A percentile compares a stretch with the other conserved stretches of the same genome.
These are phyloP conservation scores for Aspergillus ruber DNA, from an alignment of 2,329 filamentous ascomycete species.

Conservation along the genomic window DNA sequence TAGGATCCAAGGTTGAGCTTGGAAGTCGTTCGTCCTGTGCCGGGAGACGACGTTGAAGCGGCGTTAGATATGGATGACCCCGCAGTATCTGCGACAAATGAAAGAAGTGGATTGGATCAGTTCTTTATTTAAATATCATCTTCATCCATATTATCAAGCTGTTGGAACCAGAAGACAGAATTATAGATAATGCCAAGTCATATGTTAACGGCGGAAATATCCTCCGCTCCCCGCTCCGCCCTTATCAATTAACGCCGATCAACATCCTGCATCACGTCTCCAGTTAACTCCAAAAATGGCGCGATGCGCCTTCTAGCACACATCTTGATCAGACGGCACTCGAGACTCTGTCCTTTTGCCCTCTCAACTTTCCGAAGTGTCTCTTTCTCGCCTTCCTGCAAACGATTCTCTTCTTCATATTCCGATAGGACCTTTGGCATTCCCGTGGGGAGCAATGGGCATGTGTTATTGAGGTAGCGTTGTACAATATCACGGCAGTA, in stretches of 20 bases:
- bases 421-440: conserved; percentile 18
- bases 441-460: conserved; percentile 24
- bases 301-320: conserved; percentile 18
- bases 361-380: background rate
- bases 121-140: background rate
- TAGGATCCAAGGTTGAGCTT: conserved; percentile 46
- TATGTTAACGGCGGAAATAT: background rate
- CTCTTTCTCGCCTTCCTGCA: background rate
- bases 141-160: background rate
- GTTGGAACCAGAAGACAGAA: background rate
- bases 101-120: conserved; percentile 7
- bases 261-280: background rate
- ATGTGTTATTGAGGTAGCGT: conserved; percentile 20
- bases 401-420: conserved; percentile 7
- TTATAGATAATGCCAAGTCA: background rate
- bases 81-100: conserved; percentile 26
- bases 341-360: background rate
- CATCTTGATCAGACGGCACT: background rate
- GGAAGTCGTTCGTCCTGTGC: conserved; percentile 44
- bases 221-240: background rate
- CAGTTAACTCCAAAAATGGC: conserved; percentile 7
- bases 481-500: background rate
- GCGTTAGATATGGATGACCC: conserved; percentile 40
- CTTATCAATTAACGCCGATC: background rate
- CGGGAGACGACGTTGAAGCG: conserved; percentile 33